Percentiles rank a stretch among this genome's conserved stretches.
These are phyloP conservation scores for Tolypocladium paradoxum DNA, from an alignment of 2,329 filamentous ascomycete genomes.

Conservation along the genomic window DNA sequence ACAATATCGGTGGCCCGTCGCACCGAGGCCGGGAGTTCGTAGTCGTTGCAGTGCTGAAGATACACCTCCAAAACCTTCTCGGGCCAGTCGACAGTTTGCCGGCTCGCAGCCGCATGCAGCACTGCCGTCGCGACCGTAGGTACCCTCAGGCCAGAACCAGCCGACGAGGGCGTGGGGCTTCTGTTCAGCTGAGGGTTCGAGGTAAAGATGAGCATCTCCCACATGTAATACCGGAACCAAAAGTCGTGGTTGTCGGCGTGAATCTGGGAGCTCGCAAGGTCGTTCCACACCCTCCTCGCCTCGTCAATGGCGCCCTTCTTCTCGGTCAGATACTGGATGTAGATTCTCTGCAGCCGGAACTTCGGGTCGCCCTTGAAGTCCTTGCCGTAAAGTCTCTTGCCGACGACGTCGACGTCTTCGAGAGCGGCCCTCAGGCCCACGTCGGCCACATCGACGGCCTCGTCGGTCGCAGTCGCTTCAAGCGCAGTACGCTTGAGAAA, in stretches of 20 bases:
- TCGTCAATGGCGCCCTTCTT: conserved; percentile 67
- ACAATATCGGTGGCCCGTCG: conserved; percentile 64
- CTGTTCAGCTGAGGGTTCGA: conserved; percentile 34
- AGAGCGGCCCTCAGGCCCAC: conserved; percentile 78
- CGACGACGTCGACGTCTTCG: conserved; percentile 74
- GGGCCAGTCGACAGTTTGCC: conserved; percentile 60
- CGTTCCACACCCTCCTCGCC: conserved; percentile 68
- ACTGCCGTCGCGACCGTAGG: conserved; percentile 67
- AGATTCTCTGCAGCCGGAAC: conserved; percentile 81
- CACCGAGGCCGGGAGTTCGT: conserved; percentile 68
- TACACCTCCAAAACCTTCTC: conserved; percentile 68
- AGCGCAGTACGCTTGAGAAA: conserved; percentile 83
- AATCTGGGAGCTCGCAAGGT: conserved; percentile 51
- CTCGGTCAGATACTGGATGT: conserved; percentile 84
- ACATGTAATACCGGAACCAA: conserved; percentile 85
- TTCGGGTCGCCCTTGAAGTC: conserved; percentile 76
- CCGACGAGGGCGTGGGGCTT: conserved; percentile 38
- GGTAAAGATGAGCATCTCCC: conserved; percentile 65
- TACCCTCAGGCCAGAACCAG: conserved; percentile 41
- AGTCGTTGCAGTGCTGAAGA: conserved; percentile 75
- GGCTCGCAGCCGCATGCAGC: conserved; percentile 56
- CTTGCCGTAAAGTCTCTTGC: conserved; percentile 61
- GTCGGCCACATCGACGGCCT: conserved; percentile 81
- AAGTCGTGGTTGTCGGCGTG: conserved; percentile 78
- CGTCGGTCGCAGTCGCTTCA: conserved; percentile 59